Percentiles rank a stretch among this genome's conserved stretches.
Evolutionary conservation across 2,329 filamentous ascomycete species (phyloP).

Genomic region (Fusarium equiseti): DNA sequence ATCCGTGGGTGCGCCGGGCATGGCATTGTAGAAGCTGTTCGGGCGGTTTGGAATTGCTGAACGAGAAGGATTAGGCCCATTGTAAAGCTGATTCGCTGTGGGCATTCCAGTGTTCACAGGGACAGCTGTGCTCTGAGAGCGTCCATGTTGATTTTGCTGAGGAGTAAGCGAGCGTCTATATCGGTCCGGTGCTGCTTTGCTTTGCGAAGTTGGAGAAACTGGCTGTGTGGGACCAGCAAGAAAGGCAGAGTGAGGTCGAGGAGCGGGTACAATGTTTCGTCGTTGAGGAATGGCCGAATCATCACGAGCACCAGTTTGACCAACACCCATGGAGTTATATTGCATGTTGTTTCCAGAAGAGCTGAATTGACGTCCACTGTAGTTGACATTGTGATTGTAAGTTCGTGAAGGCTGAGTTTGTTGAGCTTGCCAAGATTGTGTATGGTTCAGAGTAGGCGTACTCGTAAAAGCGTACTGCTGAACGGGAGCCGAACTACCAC

Average conservation of each 20-base stretch:
- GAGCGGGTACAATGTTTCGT: slow-evolving; percentile 55
- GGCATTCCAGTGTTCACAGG: slow-evolving; percentile 45
- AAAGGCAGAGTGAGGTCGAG: slow-evolving; percentile 59
- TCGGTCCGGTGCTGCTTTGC: slow-evolving; percentile 75
- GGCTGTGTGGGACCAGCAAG: slow-evolving; percentile 60
- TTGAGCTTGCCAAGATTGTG: slow-evolving; percentile 63
- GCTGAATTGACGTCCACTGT: slow-evolving; percentile 52
- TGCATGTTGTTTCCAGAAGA: slow-evolving; percentile 57
- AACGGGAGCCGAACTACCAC: slow-evolving; percentile 68
- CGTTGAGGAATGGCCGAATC: slow-evolving; percentile 62
- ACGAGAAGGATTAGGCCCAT: slow-evolving; percentile 46
- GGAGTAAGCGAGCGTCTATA: slow-evolving; percentile 73
- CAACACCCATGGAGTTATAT: slow-evolving; percentile 54
- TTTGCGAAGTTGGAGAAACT: slow-evolving; percentile 56
- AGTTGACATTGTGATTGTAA: slow-evolving; percentile 45
- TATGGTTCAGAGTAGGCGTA: slow-evolving; percentile 73
- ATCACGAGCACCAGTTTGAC: slow-evolving; percentile 62
- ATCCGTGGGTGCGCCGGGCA: slow-evolving; percentile 69
- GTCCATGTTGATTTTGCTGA: slow-evolving; percentile 52
- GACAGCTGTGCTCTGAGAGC: slow-evolving; percentile 54
- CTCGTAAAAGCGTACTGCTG: slow-evolving; percentile 82
- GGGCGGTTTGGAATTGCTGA: slow-evolving; percentile 60
- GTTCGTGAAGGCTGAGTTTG: slow-evolving; percentile 38
- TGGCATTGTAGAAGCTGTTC: slow-evolving; percentile 63
- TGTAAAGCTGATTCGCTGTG: slow-evolving; percentile 50